These are phyloP conservation scores for Salvia rosmarinus DNA, from an alignment of 257 asterid species.

Conservation along the genomic window DNA sequence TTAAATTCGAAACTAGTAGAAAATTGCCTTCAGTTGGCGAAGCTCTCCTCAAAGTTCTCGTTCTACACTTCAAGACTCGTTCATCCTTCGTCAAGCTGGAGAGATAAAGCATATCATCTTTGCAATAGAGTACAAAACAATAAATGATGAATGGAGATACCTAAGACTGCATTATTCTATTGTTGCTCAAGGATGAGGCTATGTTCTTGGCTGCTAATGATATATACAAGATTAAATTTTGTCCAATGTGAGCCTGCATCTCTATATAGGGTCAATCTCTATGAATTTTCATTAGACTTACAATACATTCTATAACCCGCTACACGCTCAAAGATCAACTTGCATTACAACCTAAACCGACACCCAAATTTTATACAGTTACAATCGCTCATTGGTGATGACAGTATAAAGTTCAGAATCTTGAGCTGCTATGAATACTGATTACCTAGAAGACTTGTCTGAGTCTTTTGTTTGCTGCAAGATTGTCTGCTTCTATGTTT, in stretches of 20 bases:
- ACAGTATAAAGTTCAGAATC: background rate
- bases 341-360: constrained; percentile 18
- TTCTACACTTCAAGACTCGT: background rate
- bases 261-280: constrained; percentile 30
- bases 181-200: background rate
- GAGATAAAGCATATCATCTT: background rate
- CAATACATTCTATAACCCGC: constrained; percentile 19
- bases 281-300: constrained; percentile 3
- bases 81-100: constrained; percentile 4
- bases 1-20: background rate
- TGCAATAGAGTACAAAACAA: background rate
- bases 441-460: background rate
- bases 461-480: constrained; percentile 3
- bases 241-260: constrained; percentile 12
- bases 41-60: too few species aligned
- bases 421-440: background rate
- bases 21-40: background rate
- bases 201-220: background rate
- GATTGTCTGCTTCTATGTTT: background rate
- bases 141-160: background rate
- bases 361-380: background rate
- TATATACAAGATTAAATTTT: background rate
- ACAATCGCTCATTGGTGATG: background rate
- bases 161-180: background rate
- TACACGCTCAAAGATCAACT: constrained; percentile 3